These are phyloP conservation scores for Beauveria pseudobassiana DNA, from an alignment of 2,329 filamentous ascomycete species.

Conservation along the genomic window DNA sequence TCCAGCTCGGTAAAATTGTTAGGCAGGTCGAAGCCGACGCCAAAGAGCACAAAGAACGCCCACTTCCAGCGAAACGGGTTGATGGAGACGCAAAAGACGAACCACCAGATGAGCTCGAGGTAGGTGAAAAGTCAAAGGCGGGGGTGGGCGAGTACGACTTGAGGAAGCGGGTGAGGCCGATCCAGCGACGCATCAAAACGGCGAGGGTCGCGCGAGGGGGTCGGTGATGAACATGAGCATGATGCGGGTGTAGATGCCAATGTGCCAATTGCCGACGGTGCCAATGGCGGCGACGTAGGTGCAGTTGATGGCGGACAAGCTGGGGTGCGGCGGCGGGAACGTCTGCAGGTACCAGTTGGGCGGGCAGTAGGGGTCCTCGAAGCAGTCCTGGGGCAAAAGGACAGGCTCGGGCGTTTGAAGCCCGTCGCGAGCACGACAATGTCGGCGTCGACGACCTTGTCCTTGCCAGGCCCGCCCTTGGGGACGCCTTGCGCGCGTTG, in stretches of 20 bases:
- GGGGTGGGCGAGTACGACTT: conserved; percentile 63
- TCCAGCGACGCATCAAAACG: conserved; percentile 78
- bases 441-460: conserved; percentile 61
- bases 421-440: conserved; percentile 80
- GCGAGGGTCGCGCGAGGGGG: conserved; percentile 62
- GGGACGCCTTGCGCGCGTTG: conserved; percentile 64
- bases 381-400: conserved; percentile 69
- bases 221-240: conserved; percentile 81
- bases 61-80: conserved; percentile 91
- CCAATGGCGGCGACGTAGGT: conserved; percentile 77
- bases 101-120: conserved; percentile 79
- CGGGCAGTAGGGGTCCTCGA: conserved; percentile 64
- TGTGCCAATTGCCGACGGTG: conserved; percentile 80
- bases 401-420: conserved; percentile 64
- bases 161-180: conserved; percentile 70
- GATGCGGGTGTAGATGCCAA: conserved; percentile 81
- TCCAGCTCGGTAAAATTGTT: conserved; percentile 60
- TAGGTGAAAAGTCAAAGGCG: conserved; percentile 90
- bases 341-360: conserved; percentile 88
- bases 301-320: conserved; percentile 73
- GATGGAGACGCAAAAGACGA: conserved; percentile 66
- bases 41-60: conserved; percentile 75
- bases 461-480: conserved; percentile 63
- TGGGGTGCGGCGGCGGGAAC: conserved; percentile 68
- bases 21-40: conserved; percentile 60